Evolutionary conservation across 345 rosid species (phyloP).

Genomic region (Fremontodendron californicum): DNA sequence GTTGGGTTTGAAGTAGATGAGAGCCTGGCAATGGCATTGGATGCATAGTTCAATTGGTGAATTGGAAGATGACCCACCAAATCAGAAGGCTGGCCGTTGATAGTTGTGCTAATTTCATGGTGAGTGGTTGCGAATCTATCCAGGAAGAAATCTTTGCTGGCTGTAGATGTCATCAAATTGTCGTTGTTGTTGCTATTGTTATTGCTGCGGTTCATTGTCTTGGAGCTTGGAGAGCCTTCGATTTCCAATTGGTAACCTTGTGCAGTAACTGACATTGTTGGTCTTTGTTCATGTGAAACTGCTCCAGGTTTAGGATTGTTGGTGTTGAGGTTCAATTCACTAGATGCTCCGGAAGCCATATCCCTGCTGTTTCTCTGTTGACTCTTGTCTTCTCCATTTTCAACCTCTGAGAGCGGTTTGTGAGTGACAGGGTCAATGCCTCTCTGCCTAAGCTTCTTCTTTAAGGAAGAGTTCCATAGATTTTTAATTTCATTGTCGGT

Average conservation of each 20-base stretch:
- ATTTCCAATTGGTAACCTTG: slow-evolving; percentile 34
- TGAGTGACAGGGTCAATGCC: slow-evolving; percentile 67
- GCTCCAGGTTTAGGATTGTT: slow-evolving; percentile 5
- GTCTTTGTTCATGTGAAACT: slow-evolving; percentile 16
- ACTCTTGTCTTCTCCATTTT: slow-evolving; percentile 45
- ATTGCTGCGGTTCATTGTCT: slow-evolving; percentile 31
- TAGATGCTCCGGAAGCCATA: slow-evolving; percentile 3
- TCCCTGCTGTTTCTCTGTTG: slow-evolving; percentile 23
- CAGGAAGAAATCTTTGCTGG: slow-evolving; percentile 33
- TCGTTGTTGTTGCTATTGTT: slow-evolving; percentile 28
- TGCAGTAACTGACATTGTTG: slow-evolving; percentile 23
- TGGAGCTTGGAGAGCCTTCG: slow-evolving; percentile 41
- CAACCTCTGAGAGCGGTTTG: slow-evolving; percentile 55
- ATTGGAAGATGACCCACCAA: slow-evolving; percentile 34
- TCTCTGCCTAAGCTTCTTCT: slow-evolving; percentile 52
- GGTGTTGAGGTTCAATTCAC: slow-evolving; percentile 9
- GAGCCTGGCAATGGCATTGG: slow-evolving; percentile 34
- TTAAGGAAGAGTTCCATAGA: slow-evolving; percentile 58
- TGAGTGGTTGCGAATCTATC: slow-evolving; percentile 32
- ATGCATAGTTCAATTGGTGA: slow-evolving; percentile 35
- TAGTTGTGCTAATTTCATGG: slow-evolving; percentile 32
- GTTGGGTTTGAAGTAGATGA: slow-evolving; percentile 27
- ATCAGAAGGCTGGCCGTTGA: slow-evolving; percentile 28
- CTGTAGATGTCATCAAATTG: slow-evolving; percentile 26
- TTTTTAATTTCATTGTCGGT: slow-evolving; percentile 70